Evolutionary conservation across 2,329 filamentous ascomycete species (phyloP).

Genomic region (Cladophialophora carrionii): DNA sequence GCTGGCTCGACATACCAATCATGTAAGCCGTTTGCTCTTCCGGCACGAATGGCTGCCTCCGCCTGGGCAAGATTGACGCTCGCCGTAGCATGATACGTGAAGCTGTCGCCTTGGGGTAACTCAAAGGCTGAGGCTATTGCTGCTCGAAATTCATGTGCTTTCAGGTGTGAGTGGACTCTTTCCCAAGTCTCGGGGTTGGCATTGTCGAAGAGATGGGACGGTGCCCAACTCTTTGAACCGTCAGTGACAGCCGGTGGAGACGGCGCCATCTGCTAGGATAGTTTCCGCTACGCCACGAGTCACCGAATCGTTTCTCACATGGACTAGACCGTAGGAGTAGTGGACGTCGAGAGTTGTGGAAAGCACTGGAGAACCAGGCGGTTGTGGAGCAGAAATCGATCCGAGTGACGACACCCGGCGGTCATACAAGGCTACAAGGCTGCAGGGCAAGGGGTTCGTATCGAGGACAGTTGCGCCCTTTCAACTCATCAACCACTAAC

Average conservation of each 20-base stretch:
- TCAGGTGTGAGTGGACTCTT: conserved; percentile 42
- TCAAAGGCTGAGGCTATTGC: conserved; percentile 55
- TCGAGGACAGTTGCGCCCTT: neutral
- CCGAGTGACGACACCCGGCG: conserved; percentile 14
- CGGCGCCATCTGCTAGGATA: conserved; percentile 14
- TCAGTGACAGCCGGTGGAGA: conserved; percentile 41
- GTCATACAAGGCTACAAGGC: conserved; percentile 14
- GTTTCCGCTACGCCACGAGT: neutral
- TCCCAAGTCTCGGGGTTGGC: conserved; percentile 40
- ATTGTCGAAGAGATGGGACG: conserved; percentile 49
- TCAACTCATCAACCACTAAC: neutral
- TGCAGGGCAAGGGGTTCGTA: neutral
- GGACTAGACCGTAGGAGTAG: neutral
- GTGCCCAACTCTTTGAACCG: conserved; percentile 51
- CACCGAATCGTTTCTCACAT: neutral
- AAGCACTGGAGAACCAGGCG: neutral
- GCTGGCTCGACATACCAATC: conserved; percentile 51
- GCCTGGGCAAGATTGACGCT: conserved; percentile 56
- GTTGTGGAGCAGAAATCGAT: conserved; percentile 2
- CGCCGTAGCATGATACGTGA: conserved; percentile 56
- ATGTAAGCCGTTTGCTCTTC: conserved; percentile 53
- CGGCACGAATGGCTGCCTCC: conserved; percentile 54
- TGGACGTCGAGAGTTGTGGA: neutral
- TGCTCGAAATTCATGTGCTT: conserved; percentile 51
- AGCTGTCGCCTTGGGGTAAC: conserved; percentile 51